phyloP scores from a whole-genome alignment of 78 protist genomes.

The Chrysochromulina tobinii region DNA sequence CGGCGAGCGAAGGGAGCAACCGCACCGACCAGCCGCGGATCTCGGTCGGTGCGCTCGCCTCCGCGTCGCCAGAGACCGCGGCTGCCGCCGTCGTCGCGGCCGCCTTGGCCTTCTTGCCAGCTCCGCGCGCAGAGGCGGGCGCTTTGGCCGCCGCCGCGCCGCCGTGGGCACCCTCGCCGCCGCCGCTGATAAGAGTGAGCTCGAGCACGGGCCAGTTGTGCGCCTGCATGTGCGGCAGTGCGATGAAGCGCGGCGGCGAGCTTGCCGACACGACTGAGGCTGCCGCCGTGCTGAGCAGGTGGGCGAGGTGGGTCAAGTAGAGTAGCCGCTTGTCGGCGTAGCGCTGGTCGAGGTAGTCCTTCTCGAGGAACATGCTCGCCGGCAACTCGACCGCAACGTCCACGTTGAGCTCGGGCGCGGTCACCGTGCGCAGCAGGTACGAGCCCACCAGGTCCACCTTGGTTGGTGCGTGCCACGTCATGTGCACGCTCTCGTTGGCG shows the following conservation, averaged over 20 bases:
- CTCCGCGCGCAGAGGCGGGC: too few relatives aligned
- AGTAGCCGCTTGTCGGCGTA: constrained; percentile 29
- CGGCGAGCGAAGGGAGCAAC: not conserved
- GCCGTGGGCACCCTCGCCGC: too few relatives aligned
- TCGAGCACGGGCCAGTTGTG: not conserved
- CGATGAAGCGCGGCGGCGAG: not conserved
- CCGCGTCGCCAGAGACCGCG: too few relatives aligned
- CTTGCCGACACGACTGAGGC: not conserved
- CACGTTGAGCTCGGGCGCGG: not conserved
- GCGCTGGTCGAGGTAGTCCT: constrained; percentile 28
- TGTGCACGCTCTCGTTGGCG: not conserved
- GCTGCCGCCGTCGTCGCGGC: too few relatives aligned
- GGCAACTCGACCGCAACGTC: constrained; percentile 36
- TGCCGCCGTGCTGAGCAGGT: not conserved
- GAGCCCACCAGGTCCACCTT: constrained; percentile 19
- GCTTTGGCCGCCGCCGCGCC: too few relatives aligned
- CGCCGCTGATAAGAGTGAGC: not conserved
- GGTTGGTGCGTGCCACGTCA: not conserved
- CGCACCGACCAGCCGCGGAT: not conserved
- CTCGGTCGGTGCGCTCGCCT: not conserved
- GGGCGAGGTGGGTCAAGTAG: constrained; percentile 36
- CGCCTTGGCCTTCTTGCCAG: too few relatives aligned
- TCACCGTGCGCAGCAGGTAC: constrained; percentile 32
- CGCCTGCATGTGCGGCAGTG: not conserved
- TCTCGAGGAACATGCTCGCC: not conserved